Conservation (phyloP, 345 rosid species). For the Pugionium cornutum region DNA sequence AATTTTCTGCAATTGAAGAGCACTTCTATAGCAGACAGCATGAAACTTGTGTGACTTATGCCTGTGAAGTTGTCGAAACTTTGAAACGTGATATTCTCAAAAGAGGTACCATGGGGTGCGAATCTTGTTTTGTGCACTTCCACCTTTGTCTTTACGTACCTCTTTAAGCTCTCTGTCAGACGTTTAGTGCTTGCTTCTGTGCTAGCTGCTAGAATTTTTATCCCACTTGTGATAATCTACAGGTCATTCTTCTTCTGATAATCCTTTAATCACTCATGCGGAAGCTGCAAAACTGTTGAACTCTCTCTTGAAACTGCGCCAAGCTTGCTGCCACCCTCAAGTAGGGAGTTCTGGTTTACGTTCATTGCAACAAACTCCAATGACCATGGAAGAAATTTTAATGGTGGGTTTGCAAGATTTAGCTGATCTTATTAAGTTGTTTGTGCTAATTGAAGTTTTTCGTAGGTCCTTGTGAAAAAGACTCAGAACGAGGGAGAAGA, state of each 20-base stretch:
- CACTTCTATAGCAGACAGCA: constrained; percentile 96
- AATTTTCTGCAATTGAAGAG: constrained; percentile 87
- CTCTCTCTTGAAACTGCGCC: constrained; percentile 96
- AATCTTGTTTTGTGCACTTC: constrained; percentile 34
- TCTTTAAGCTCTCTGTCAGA: constrained; percentile 8
- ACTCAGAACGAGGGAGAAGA: constrained; percentile 96
- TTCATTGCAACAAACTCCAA: constrained; percentile 86
- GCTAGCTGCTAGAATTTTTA: constrained; percentile 12
- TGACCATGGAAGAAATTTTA: constrained; percentile 94
- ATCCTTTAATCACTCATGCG: constrained; percentile 67
- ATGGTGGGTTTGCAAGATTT: constrained; percentile 50
- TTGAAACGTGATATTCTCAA: constrained; percentile 75
- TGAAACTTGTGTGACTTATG: constrained; percentile 90
- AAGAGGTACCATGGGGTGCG: constrained; percentile 63
- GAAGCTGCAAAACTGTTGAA: constrained; percentile 86
- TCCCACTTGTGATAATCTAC: constrained; percentile 16
- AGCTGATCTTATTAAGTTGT: constrained; percentile 11
- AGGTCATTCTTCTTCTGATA: constrained; percentile 55
- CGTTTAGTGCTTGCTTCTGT: neutral
- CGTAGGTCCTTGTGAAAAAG: constrained; percentile 86
- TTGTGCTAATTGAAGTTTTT: constrained; percentile 33
- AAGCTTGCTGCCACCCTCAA: constrained; percentile 99
- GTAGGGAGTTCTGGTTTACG: constrained; percentile 95
- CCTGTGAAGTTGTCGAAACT: constrained; percentile 80
- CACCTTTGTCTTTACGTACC: constrained; percentile 24